Evolutionary conservation across 2,329 filamentous ascomycete genomes (phyloP).

Genomic region (Curvularia eragrostidis): DNA sequence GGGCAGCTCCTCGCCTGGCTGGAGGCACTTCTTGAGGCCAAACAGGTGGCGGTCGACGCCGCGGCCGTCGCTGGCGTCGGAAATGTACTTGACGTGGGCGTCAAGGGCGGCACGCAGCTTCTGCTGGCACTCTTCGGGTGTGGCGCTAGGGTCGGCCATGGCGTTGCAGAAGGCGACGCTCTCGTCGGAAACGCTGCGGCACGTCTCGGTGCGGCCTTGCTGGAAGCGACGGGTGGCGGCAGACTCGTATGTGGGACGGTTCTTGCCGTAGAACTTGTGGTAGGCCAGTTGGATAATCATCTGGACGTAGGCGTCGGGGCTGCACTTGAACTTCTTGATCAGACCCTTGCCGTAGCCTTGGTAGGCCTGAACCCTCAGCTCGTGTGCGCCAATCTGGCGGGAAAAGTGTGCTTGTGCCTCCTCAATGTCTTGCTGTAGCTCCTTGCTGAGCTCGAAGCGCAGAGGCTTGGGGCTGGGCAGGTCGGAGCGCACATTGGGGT

Average conservation of each 20-base stretch:
- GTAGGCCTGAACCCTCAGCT: constrained; percentile 92
- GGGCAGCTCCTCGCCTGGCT: constrained; percentile 80
- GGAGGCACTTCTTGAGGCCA: constrained; percentile 88
- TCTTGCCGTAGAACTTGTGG: constrained; percentile 98
- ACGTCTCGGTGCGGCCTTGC: constrained; percentile 94
- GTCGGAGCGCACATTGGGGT: constrained; percentile 77
- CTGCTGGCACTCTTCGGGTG: constrained; percentile 70
- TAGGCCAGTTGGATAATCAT: constrained; percentile 99
- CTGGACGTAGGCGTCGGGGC: constrained; percentile 95
- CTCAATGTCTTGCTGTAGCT: constrained; percentile 78
- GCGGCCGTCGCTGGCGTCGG: constrained; percentile 85
- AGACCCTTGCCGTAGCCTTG: constrained; percentile 97
- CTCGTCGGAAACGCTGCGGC: constrained; percentile 88
- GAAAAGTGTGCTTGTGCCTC: constrained; percentile 80
- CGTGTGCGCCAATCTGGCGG: constrained; percentile 81
- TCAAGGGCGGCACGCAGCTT: constrained; percentile 83
- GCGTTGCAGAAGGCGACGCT: constrained; percentile 88
- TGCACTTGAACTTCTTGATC: constrained; percentile 99
- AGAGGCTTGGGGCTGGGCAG: constrained; percentile 81
- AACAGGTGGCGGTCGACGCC: constrained; percentile 98
- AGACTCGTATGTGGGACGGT: constrained; percentile 96
- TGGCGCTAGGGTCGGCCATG: constrained; percentile 73
- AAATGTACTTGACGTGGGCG: constrained; percentile 88
- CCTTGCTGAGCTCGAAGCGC: constrained; percentile 77
- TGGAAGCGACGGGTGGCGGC: constrained; percentile 95